These are phyloP conservation scores for Benincasa hispida DNA, from an alignment of 306 rosid genomes.

Conservation along the genomic window DNA sequence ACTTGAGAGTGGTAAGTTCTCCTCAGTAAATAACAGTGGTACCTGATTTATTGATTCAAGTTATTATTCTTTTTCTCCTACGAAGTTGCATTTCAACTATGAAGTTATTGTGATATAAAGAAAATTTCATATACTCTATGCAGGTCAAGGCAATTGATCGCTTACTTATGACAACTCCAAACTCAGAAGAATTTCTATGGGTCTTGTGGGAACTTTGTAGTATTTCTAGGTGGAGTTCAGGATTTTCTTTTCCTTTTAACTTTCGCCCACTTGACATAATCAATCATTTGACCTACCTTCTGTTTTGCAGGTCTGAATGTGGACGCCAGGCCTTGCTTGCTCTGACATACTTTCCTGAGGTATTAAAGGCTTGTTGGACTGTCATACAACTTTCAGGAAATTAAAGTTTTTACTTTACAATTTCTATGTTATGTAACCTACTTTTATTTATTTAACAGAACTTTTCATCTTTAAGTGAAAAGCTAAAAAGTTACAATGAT, in stretches of 20 bases:
- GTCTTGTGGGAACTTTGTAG: slow-evolving; percentile 84
- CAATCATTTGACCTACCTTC: slow-evolving; percentile 12
- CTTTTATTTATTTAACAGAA: neutral
- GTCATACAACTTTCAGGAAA: neutral
- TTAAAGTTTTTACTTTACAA: neutral
- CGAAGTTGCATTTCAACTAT: neutral
- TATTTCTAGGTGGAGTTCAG: slow-evolving; percentile 54
- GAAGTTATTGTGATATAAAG: neutral
- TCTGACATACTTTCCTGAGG: slow-evolving; percentile 85
- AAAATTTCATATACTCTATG: slow-evolving; percentile 14
- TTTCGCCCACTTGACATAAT: neutral
- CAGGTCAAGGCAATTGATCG: slow-evolving; percentile 84
- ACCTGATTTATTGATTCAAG: neutral
- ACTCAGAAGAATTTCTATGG: slow-evolving; percentile 89
- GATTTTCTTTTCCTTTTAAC: neutral
- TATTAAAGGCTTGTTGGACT: slow-evolving; percentile 11
- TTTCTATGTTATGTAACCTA: neutral
- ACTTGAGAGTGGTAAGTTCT: slow-evolving; percentile 79
- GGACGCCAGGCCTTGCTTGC: slow-evolving; percentile 85
- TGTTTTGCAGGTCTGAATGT: slow-evolving; percentile 73
- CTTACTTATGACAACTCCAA: slow-evolving; percentile 56
- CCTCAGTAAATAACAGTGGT: neutral
- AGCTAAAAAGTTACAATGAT: neutral
- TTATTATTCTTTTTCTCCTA: neutral
- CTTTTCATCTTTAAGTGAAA: neutral